Percentiles rank a stretch among this genome's conserved stretches.
phyloP scores from a whole-genome alignment of 1,139 yeast genomes.

The Blastobotrys capitulatus region DNA sequence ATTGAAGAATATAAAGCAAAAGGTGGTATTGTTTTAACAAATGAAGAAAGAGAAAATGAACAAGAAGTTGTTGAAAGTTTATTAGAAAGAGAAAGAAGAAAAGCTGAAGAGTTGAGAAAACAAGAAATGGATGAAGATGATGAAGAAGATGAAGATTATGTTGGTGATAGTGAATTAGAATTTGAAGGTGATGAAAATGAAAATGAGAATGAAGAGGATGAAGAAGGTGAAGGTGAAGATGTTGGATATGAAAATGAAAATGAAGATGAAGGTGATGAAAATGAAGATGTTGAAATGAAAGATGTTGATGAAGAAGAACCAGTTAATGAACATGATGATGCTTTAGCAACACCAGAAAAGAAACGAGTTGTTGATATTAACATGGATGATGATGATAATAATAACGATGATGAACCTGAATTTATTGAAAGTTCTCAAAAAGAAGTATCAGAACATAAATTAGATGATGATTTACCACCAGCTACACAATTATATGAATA shows the following conservation, averaged over 20 bases:
- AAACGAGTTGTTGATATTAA: background rate
- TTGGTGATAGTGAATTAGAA: conserved; percentile 12
- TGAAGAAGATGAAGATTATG: conserved; percentile 21
- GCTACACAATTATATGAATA: conserved; percentile 18
- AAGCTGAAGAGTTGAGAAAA: conserved; percentile 32
- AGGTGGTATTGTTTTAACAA: conserved; percentile 27
- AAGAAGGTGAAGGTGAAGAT: conserved; percentile 20
- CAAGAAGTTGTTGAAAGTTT: conserved; percentile 41
- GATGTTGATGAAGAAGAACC: conserved; percentile 5
- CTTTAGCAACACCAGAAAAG: background rate
- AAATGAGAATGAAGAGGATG: conserved; percentile 25
- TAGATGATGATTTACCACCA: background rate
- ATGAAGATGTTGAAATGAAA: conserved; percentile 1
- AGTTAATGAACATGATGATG: conserved; percentile 1
- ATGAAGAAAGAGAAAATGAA: conserved; percentile 29
- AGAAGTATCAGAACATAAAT: conserved; percentile 11
- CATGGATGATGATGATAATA: conserved; percentile 6
- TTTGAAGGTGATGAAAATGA: conserved; percentile 27
- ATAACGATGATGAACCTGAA: conserved; percentile 10
- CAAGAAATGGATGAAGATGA: conserved; percentile 44
- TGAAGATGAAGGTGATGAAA: background rate
- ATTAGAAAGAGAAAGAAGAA: conserved; percentile 49
- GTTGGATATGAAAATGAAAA: conserved; percentile 15
- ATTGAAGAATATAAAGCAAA: conserved; percentile 27
- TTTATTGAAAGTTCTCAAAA: conserved; percentile 15